phyloP scores from a whole-genome alignment of 176 grass and related monocot species.

The Rhynchospora tenuis region DNA sequence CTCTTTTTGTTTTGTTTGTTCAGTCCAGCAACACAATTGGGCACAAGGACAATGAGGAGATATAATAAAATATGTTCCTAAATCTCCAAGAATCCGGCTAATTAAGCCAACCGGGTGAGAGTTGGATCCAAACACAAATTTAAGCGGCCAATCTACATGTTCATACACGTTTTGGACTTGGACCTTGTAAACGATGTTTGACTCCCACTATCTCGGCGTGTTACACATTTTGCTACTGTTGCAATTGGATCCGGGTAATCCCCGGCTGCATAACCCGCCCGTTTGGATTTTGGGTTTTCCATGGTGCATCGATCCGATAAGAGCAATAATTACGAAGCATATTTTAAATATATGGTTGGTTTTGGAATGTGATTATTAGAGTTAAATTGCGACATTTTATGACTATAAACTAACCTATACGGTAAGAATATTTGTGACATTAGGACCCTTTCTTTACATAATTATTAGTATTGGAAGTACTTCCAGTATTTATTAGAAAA shows the following conservation, averaged over 20 bases:
- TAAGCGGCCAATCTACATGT: not conserved
- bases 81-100: not conserved
- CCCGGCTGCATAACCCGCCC: no score
- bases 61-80: not conserved
- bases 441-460: not conserved
- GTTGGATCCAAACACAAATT: not conserved
- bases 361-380: not conserved
- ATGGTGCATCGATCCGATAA: not conserved
- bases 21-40: not conserved
- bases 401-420: not conserved
- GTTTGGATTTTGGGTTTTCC: not conserved
- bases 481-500: no score
- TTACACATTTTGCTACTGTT: not conserved
- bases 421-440: not conserved
- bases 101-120: not conserved
- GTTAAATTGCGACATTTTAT: not conserved
- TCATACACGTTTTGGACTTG: not conserved
- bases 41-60: conserved; percentile 1
- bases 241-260: no score
- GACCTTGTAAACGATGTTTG: not conserved
- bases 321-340: not conserved
- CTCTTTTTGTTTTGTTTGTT: no score
- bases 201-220: not conserved
- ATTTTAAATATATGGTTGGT: not conserved
- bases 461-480: no score